Percentiles rank a stretch among this genome's conserved stretches.
Conservation (phyloP, 208 protist species). For the Acanthamoeba culbertsoni region DNA sequence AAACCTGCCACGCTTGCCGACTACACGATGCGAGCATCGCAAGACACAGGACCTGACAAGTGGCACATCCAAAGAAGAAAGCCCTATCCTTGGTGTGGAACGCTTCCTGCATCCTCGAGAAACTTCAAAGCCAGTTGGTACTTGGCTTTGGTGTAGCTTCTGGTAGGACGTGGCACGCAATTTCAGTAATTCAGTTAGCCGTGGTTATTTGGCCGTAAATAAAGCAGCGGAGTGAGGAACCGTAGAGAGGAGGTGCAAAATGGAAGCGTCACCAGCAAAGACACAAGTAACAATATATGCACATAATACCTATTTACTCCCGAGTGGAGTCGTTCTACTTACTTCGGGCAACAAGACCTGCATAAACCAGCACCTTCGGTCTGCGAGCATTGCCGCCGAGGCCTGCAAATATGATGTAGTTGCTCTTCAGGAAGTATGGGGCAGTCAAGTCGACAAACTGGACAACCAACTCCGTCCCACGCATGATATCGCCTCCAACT, state of each 20-base stretch:
- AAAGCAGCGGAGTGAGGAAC: background rate
- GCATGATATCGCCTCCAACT: background rate
- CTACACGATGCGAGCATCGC: no score
- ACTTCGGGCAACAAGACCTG: constrained; percentile 6
- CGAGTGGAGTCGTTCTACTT: background rate
- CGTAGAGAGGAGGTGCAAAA: background rate
- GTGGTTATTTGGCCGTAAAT: no score
- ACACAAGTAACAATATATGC: background rate
- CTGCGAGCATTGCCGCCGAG: background rate
- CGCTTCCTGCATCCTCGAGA: no score
- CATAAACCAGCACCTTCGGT: background rate
- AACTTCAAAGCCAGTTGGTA: no score
- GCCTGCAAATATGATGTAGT: background rate
- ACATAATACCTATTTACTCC: background rate
- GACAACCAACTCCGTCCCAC: background rate
- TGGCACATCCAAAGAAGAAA: no score
- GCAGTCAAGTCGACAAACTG: constrained; percentile 12
- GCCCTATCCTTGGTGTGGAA: no score
- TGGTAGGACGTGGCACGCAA: no score
- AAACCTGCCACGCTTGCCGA: no score
- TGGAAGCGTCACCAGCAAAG: background rate
- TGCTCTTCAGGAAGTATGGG: background rate
- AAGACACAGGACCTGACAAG: no score
- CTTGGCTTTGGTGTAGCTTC: no score
- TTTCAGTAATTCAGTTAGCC: no score